Conservation (phyloP, 2,329 filamentous ascomycete species). For the Simplicillium sp. region DNA sequence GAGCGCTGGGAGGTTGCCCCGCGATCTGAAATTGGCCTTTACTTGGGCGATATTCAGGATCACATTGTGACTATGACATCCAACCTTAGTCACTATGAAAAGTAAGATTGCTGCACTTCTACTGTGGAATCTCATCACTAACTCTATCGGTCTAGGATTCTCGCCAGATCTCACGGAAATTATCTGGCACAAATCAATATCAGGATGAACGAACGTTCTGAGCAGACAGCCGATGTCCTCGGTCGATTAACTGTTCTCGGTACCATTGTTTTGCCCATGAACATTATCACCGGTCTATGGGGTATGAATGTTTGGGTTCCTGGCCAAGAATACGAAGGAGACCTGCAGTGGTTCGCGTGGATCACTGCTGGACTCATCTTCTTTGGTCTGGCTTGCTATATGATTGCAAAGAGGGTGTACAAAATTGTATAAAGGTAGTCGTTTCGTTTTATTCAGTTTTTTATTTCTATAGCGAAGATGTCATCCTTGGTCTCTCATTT, state of each 20-base stretch:
- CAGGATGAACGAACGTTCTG: conserved; percentile 94
- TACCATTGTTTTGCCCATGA: conserved; percentile 97
- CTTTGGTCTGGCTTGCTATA: conserved; percentile 73
- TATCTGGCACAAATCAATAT: conserved; percentile 99
- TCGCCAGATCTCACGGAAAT: conserved; percentile 86
- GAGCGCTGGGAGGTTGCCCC: conserved; percentile 97
- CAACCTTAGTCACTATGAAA: conserved; percentile 92
- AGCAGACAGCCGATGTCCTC: conserved; percentile 89
- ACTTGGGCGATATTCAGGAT: conserved; percentile 96
- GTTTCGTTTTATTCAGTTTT: background rate
- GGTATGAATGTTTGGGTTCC: conserved; percentile 98
- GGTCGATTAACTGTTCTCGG: conserved; percentile 92
- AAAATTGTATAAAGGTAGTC: conserved; percentile 52
- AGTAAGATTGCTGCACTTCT: conserved; percentile 45
- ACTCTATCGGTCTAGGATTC: conserved; percentile 47
- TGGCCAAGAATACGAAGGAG: conserved; percentile 72
- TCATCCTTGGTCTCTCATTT: too few species aligned
- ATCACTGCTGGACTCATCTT: conserved; percentile 65
- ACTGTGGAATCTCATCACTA: background rate
- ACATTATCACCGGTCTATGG: conserved; percentile 97
- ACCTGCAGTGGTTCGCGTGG: conserved; percentile 65
- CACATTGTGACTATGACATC: conserved; percentile 99
- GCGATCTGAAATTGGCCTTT: conserved; percentile 91
- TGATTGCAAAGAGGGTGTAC: conserved; percentile 76
- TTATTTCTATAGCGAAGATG: too few species aligned